Base-by-base conservation (phyloP, 306 rosid genomes). In the Cucurbita ficifolia region DNA sequence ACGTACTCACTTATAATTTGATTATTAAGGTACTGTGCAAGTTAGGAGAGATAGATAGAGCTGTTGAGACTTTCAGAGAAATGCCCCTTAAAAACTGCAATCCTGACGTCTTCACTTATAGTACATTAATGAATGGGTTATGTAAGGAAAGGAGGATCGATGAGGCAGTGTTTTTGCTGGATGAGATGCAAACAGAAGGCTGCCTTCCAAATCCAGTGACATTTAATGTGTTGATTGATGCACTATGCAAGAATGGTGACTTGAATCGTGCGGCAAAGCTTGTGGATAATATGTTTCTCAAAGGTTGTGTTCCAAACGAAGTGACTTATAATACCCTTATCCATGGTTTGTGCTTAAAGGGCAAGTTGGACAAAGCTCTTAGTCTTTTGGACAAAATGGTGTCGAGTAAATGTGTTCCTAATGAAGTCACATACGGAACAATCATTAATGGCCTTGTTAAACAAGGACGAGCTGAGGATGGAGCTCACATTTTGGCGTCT, bases 181-280 rank as follows among this genome's bases (percentile, higher is more conserved):
- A 93, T 80, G 97, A 93, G 85, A 90, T 93, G 98, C 98, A 93
- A 70, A 80, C 84, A 35, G 95, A 90, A 75, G 97, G 97, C 22
- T 88, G 84, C 63, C 76, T 83, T 48, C 95, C 98, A 0, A 94
- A 81, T 58, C 78, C 89, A 12, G 86, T 80, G 45, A 81, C 86
- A 7, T 94, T 81, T 77, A 94, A 94, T 75, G 97, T 89, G 72
- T 84, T 94, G 84, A 94, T 94, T 39, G 83, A 84, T 71, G 95
- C 97, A 5, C 58, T 89, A 79, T 89, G 98, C 82, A 90, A 84
- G 84, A 81, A 86, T 65, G 97, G 95, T 54, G 96, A 94, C 81
- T 77, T 94, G 75, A 81, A 9, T 1, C 98, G 88, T n/a, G 96
- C 95, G 0, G 81, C 88, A 13, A 90, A 94, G 85, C 91, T 94